Evolutionary conservation across 2,329 filamentous ascomycete species (phyloP), one percentile per base, ranked within the genome.

Genomic region (Curvularia lunata): DNA sequence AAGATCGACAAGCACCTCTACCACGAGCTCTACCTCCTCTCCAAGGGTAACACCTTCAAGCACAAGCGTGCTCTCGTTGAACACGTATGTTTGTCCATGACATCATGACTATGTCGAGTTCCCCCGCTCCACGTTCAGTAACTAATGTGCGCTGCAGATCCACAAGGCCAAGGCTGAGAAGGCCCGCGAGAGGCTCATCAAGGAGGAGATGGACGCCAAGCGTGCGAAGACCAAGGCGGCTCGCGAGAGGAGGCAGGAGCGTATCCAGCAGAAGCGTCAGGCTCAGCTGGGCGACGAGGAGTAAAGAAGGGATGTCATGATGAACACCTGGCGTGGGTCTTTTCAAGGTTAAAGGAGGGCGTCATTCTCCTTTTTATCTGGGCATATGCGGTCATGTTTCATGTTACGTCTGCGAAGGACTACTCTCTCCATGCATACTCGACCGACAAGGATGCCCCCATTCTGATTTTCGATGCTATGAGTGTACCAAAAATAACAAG

Each of bases 1-100:
- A 99, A 99, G 91, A 99, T 99, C 82, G 95, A 99, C 87, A 99
- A 99, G 90, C 95, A 99, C 88, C 92, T 99, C 66, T 99, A 99
- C 89, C 95, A 99, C 89, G 93, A 98, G 86, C 92, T 99, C 74
- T 99, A 99, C 89, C 95, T 97, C 84, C 86, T 96, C 81, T 95
- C 91, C 90, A 99, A 99, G 93, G 96, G 95, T 96, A 99, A 99
- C 90, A 94, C 95, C 82, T 99, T 99, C 91, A 99, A 99, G 93
- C 95, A 99, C 92, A 99, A 98, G 93, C 91, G 95, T 85, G 95
- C 93, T 79, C 90, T 99, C 77, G 92, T 99, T 81, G 95, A 99
- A 89, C 95, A 99, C 87, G 95, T 99, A 96, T 80, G 95, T 92
- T 55, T 55, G 56, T 57, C 62, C 62, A 75, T 75, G 71, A 75